Percentiles rank a stretch among this genome's conserved stretches.
Evolutionary conservation across 805 yeast species (phyloP).

Genomic region (Myxozyma lipomycoides): DNA sequence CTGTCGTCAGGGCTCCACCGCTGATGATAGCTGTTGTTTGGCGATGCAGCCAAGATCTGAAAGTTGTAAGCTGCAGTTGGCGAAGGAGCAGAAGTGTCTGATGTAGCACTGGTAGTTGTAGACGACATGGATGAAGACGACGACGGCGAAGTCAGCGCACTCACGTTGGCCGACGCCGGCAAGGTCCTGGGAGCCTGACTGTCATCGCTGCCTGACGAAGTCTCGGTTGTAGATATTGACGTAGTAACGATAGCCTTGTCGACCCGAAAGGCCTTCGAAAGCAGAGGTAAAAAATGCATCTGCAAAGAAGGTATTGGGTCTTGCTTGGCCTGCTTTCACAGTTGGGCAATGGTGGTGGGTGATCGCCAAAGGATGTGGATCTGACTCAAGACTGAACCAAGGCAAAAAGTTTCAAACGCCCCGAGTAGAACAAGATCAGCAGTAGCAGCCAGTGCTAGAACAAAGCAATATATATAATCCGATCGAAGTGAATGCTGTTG

Average conservation of each 20-base stretch:
- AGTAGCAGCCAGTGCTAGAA: not conserved
- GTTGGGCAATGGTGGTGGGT: no score
- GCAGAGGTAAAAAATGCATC: conserved; percentile 25
- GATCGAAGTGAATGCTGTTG: no score
- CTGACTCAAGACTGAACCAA: no score
- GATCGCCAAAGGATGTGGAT: no score
- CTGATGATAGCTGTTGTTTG: not conserved
- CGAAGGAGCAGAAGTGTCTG: conserved; percentile 5
- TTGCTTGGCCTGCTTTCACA: not conserved
- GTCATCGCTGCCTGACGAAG: not conserved
- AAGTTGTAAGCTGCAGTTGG: conserved; percentile 5
- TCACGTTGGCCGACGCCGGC: not conserved
- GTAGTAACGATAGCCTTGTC: conserved; percentile 1
- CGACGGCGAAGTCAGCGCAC: conserved; percentile 7
- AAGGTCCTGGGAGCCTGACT: not conserved
- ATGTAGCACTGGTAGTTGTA: not conserved
- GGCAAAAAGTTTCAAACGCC: no score
- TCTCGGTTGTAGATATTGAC: conserved; percentile 1
- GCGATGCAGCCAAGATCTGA: conserved; percentile 7
- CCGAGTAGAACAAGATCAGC: not conserved
- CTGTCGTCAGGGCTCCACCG: not conserved
- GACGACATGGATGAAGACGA: conserved; percentile 15
- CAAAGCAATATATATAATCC: not conserved
- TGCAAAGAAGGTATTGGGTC: not conserved
- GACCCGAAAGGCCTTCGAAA: conserved; percentile 23